These are phyloP conservation scores for Nakazawaea ambrosiae DNA, from an alignment of 805 yeast genomes.

Conservation along the genomic window DNA sequence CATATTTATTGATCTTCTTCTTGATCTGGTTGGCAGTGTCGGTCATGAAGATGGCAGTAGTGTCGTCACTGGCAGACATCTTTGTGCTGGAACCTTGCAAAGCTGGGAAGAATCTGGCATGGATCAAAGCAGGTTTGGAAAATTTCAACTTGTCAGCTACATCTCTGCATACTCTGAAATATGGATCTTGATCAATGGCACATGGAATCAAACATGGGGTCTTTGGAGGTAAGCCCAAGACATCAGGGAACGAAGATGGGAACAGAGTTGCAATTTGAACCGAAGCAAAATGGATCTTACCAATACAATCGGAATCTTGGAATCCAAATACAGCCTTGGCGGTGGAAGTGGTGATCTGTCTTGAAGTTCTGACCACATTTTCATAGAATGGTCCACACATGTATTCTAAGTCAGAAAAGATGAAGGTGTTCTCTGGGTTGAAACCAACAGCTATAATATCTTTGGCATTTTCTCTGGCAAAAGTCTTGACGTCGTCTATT, in stretches of 20 bases:
- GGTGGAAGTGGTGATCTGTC: constrained; percentile 95
- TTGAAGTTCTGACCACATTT: constrained; percentile 83
- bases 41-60: constrained; percentile 89
- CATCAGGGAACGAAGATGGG: constrained; percentile 93
- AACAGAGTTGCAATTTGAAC: constrained; percentile 95
- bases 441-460: constrained; percentile 94
- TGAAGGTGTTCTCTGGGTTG: constrained; percentile 89
- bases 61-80: constrained; percentile 93
- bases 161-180: constrained; percentile 94
- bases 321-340: constrained; percentile 97
- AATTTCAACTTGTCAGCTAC: constrained; percentile 91
- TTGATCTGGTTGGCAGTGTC: constrained; percentile 89
- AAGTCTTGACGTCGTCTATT: constrained; percentile 79
- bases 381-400: constrained; percentile 94
- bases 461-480: constrained; percentile 76
- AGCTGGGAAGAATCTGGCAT: constrained; percentile 96
- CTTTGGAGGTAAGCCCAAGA: constrained; percentile 77
- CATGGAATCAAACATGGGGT: constrained; percentile 97
- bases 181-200: constrained; percentile 99
- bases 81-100: constrained; percentile 93
- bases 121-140: constrained; percentile 86
- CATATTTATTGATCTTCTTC: constrained; percentile 93
- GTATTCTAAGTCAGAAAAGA: constrained; percentile 86
- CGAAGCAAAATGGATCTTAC: constrained; percentile 91
- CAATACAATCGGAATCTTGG: constrained; percentile 90